Conservation (phyloP, 73 alveolate genomes). For the Tetrahymena borealis region DNA sequence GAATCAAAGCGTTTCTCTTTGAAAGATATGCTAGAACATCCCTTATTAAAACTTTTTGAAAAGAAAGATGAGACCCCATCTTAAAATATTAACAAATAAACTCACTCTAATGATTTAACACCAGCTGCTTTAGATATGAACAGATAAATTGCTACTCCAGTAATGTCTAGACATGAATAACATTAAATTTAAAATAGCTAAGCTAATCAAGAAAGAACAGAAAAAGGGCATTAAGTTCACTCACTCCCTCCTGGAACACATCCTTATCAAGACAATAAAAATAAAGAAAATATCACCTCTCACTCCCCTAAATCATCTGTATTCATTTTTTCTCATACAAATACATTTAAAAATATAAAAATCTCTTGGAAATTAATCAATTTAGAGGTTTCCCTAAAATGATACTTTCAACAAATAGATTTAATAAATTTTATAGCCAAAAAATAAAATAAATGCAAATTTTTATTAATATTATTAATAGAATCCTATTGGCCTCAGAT, state of each 20-base stretch:
- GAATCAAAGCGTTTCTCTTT: slow-evolving; percentile 29
- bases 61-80: background rate
- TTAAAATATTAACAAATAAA: background rate
- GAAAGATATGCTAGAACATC: slow-evolving; percentile 30
- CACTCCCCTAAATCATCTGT: background rate
- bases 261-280: background rate
- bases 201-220: background rate
- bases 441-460: background rate
- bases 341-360: no score
- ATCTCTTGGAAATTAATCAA: no score
- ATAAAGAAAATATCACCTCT: background rate
- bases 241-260: background rate
- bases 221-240: background rate
- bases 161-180: background rate
- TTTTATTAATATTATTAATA: background rate
- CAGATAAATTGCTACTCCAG: background rate
- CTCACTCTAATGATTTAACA: background rate
- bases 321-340: background rate
- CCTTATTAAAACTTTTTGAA: background rate
- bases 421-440: background rate
- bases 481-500: background rate
- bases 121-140: background rate
- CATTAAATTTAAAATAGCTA: background rate
- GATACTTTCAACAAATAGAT: no score
- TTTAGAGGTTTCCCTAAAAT: no score